phyloP scores from a whole-genome alignment of 306 rosid species.

The Quercus wislizeni region DNA sequence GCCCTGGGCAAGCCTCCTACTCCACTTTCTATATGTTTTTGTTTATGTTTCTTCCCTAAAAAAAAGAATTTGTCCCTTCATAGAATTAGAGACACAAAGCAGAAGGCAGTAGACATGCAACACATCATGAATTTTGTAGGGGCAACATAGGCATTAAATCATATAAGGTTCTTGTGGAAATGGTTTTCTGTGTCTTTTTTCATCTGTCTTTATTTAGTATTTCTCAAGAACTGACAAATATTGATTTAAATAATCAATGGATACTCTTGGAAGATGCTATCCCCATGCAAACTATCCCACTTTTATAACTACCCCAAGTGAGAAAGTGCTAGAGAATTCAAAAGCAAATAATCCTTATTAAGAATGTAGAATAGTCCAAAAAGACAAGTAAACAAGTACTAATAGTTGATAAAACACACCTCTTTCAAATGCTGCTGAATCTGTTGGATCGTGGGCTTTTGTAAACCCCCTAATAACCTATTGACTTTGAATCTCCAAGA shows the following conservation, averaged over 20 bases:
- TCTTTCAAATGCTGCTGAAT: slow-evolving; percentile 57
- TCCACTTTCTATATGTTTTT: neutral
- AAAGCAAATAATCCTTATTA: neutral
- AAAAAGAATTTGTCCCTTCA: neutral
- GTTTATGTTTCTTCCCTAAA: neutral
- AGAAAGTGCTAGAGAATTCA: neutral
- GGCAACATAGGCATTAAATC: neutral
- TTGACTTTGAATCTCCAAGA: slow-evolving; percentile 64
- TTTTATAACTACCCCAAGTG: neutral
- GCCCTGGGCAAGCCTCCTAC: neutral
- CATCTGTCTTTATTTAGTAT: neutral
- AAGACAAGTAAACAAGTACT: slow-evolving; percentile 11
- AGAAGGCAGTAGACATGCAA: neutral
- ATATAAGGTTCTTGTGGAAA: neutral
- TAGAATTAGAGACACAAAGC: neutral
- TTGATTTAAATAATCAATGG: neutral
- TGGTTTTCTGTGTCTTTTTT: neutral
- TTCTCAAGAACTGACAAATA: neutral
- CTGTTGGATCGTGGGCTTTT: slow-evolving; percentile 56
- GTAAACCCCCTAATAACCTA: slow-evolving; percentile 42
- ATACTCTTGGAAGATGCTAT: neutral
- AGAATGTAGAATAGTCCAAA: neutral
- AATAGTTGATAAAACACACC: slow-evolving; percentile 25
- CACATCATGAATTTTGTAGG: neutral
- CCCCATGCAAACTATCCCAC: neutral